These are phyloP conservation scores for Penicillium desertorum DNA, from an alignment of 495 filamentous ascomycete genomes.

Conservation along the genomic window DNA sequence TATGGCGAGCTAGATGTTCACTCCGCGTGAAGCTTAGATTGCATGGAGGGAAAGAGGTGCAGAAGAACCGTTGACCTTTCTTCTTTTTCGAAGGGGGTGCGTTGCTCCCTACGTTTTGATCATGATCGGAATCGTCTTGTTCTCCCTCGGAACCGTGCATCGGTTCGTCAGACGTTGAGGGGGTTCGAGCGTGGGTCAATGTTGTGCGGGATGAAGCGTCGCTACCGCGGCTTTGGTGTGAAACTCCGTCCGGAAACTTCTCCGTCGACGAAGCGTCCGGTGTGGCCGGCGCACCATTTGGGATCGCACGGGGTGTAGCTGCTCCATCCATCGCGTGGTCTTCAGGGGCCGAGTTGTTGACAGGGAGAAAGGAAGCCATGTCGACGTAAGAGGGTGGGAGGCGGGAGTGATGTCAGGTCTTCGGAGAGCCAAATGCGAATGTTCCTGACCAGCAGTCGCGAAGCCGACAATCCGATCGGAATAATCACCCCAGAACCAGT, in stretches of 20 bases:
- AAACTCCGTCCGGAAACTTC: constrained; percentile 14
- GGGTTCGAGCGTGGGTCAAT: constrained; percentile 25
- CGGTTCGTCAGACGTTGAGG: constrained; percentile 65
- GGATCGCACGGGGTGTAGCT: constrained; percentile 60
- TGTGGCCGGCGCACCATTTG: constrained; percentile 38
- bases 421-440: constrained; percentile 18
- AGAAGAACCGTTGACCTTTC: constrained; percentile 95
- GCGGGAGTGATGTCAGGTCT: constrained; percentile 49
- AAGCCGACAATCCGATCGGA: constrained; percentile 28
- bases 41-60: constrained; percentile 95
- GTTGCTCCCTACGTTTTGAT: constrained; percentile 64
- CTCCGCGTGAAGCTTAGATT: constrained; percentile 94
- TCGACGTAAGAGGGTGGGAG: constrained; percentile 30
- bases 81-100: constrained; percentile 81
- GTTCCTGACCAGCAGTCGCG: constrained; percentile 24
- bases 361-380: constrained; percentile 69
- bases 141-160: constrained; percentile 78
- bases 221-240: constrained; percentile 15
- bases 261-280: constrained; percentile 33
- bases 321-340: constrained; percentile 54
- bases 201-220: constrained; percentile 18
- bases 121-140: constrained; percentile 72
- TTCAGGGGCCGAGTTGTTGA: constrained; percentile 68
- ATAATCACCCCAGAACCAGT: constrained; percentile 18
- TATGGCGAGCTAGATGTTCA: constrained; percentile 92